Percentiles rank a stretch among this genome's conserved stretches.
phyloP scores from a whole-genome alignment of 208 protist genomes.

The Herpetomonas muscarum region DNA sequence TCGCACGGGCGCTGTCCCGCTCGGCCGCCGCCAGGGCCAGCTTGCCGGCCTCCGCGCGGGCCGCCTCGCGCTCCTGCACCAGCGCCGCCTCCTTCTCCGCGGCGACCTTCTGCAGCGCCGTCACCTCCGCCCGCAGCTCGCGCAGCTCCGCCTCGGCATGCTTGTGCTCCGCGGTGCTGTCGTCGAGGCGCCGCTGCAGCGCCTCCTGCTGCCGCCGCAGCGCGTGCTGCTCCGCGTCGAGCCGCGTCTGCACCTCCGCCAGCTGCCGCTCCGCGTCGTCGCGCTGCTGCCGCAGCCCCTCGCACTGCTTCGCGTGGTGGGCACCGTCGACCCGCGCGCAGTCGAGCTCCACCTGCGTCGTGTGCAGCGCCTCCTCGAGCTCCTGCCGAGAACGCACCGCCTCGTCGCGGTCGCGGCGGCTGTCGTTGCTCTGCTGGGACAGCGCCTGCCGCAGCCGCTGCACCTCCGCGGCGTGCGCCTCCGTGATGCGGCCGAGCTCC shows the following conservation, averaged over 20 bases:
- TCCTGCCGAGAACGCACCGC: conserved; percentile 17
- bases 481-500: not conserved
- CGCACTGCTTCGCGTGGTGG: conserved; percentile 19
- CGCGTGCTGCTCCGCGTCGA: conserved; percentile 23
- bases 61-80: conserved; percentile 16
- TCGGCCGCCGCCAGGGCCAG: conserved; percentile 20
- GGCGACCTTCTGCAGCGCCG: conserved; percentile 38
- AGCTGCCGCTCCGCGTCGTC: conserved; percentile 15
- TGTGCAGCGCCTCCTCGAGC: conserved; percentile 14
- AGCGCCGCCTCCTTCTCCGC: conserved; percentile 31
- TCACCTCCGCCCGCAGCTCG: conserved; percentile 52
- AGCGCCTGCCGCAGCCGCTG: conserved; percentile 1
- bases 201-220: conserved; percentile 31
- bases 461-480: conserved; percentile 8
- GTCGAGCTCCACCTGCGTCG: conserved; percentile 22
- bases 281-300: conserved; percentile 11
- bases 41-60: conserved; percentile 9
- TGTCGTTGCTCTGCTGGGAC: conserved; percentile 7
- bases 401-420: conserved; percentile 9
- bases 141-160: conserved; percentile 62
- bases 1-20: conserved; percentile 17
- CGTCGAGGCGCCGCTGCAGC: conserved; percentile 34
- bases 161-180: conserved; percentile 28
- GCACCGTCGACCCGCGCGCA: conserved; percentile 14
- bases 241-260: conserved; percentile 5